Conservation (phyloP, 1,284 basidiomycete species). For the Mycena citricolor region DNA sequence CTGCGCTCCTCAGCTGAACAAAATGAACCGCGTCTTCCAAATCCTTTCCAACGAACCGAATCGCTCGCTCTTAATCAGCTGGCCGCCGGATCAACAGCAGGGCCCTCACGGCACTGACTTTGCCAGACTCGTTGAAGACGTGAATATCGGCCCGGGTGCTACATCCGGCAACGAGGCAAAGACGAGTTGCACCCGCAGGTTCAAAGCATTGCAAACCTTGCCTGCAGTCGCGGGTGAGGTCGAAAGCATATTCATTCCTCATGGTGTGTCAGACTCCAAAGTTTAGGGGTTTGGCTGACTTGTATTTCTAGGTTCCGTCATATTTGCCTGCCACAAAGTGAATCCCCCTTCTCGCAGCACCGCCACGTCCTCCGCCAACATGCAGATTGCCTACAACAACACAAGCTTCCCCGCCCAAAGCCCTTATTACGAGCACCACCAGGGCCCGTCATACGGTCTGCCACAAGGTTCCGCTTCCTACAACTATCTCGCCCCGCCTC, state of each 20-base stretch:
- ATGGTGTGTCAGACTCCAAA: constrained; percentile 62
- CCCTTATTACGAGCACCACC: constrained; percentile 47
- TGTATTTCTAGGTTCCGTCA: constrained; percentile 61
- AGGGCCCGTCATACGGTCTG: constrained; percentile 39
- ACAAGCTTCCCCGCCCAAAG: constrained; percentile 30
- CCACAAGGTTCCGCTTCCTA: constrained; percentile 39
- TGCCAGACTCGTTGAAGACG: constrained; percentile 76
- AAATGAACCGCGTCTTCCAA: constrained; percentile 75
- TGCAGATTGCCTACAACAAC: constrained; percentile 39
- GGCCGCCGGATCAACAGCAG: constrained; percentile 76
- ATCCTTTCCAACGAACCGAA: constrained; percentile 59
- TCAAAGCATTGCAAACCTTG: constrained; percentile 77
- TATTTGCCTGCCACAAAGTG: constrained; percentile 82
- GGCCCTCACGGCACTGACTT: constrained; percentile 80
- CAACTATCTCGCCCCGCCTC: constrained; percentile 38
- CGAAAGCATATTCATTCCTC: constrained; percentile 91
- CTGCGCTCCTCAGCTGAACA: constrained; percentile 48
- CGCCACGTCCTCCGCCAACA: constrained; percentile 37
- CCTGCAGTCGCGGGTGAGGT: constrained; percentile 67
- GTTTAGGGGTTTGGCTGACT: constrained; percentile 32
- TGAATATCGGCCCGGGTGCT: constrained; percentile 59
- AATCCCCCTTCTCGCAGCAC: constrained; percentile 45
- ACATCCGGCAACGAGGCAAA: constrained; percentile 59
- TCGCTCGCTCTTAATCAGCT: constrained; percentile 73
- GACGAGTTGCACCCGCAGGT: constrained; percentile 92